Percentiles rank a stretch among this genome's conserved stretches.
phyloP scores from a whole-genome alignment of 2,329 filamentous ascomycete genomes.

The Zymoseptoria ardabiliae region DNA sequence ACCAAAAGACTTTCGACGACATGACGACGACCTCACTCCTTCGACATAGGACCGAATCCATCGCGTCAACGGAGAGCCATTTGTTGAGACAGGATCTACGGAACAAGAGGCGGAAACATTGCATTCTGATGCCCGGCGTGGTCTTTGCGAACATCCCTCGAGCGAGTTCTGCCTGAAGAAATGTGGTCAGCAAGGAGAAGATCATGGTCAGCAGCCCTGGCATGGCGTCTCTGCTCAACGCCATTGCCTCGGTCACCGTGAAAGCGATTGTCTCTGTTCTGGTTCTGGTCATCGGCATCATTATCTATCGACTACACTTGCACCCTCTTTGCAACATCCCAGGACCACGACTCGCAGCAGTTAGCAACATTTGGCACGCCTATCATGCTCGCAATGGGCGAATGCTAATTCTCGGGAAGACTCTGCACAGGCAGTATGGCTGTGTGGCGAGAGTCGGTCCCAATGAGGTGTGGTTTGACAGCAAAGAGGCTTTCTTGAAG shows the following conservation, averaged over 20 bases:
- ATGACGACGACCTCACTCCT: neutral
- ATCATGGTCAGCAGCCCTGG: neutral
- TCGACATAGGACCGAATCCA: neutral
- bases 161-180: neutral
- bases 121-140: neutral
- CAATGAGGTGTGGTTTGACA: constrained; percentile 34
- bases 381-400: constrained; percentile 13
- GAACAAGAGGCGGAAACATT: neutral
- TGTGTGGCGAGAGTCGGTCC: constrained; percentile 41
- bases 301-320: constrained; percentile 23
- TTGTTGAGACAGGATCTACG: neutral
- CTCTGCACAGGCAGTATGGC: constrained; percentile 34
- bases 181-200: neutral
- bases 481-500: constrained; percentile 9
- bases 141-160: neutral
- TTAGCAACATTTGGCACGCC: constrained; percentile 14
- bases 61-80: neutral
- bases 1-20: neutral
- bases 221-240: neutral
- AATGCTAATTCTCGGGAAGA: constrained; percentile 9
- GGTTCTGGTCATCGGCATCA: neutral
- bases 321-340: constrained; percentile 29
- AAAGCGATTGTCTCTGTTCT: neutral
- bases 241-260: neutral
- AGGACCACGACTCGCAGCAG: constrained; percentile 22